Base-by-base conservation (phyloP, 495 filamentous ascomycete species). In the Cudoniella acicularis region DNA sequence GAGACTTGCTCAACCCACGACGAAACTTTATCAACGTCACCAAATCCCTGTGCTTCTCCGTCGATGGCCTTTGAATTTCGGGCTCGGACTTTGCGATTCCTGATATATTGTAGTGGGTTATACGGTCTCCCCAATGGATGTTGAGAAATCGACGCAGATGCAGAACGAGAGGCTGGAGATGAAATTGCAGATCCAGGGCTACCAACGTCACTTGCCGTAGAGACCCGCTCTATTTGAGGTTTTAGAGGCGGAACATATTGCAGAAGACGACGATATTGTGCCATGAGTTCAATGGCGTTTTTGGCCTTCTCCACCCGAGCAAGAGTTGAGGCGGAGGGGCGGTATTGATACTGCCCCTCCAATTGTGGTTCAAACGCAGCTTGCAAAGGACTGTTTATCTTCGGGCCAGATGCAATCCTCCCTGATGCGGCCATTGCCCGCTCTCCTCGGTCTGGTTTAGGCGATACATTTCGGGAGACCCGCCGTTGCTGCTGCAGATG, bases 71-170 rank as follows among this genome's bases (percentile, higher is more conserved):
- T 83, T 26, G 87, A 78, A 68, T 91, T 88, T 23, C 90, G 79
- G 52, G 86, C 84, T 51, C 92, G 80, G 3, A 92, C 78, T 61
- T 90, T 88, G 21, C 92, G 80, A 64, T 97, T 96, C 18, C 92
- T 84, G 49, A 96, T 86, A 63, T 85, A 87, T 66, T 97, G 92
- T 21, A 97, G 76, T 3, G 91, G 92, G 68, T 97, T 93, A 64
- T 96, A 96, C 1, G 68, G 64, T 49, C 92, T 82, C 23, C 85
- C 83, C 36, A 84, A 63, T 17, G 54, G 65, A 41, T 68, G 61
- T 0, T 20, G 25, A 18, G 51, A 36, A 6, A 20, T 54, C 20
- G 20, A 11, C 4, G 49, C 13, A 30, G 59, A 56, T 17, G 49
- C 47, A 6, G 57, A 51, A 25, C 36, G 25, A 23, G 49, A 49